Percentiles rank a stretch among this genome's conserved stretches.
phyloP scores from a whole-genome alignment of 768 basidiomycete species.

The Boletus barrowsii region DNA sequence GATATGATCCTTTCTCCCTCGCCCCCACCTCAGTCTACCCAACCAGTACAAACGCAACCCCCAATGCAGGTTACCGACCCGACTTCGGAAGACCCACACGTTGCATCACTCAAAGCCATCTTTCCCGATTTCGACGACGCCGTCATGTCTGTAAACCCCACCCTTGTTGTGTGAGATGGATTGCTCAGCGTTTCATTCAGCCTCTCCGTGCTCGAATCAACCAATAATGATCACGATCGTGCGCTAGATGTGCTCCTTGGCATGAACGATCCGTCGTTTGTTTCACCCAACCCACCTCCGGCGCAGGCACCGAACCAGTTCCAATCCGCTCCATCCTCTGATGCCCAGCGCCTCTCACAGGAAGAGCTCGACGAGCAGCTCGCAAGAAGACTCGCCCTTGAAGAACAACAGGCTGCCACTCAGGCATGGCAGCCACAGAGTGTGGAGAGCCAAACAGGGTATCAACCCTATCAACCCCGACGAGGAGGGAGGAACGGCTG shows the following conservation, averaged over 20 bases:
- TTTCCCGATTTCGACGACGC: conserved; percentile 79
- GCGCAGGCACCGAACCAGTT: neutral
- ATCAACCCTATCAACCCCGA: conserved; percentile 27
- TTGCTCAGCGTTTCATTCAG: conserved; percentile 32
- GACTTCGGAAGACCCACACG: conserved; percentile 39
- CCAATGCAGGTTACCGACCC: neutral
- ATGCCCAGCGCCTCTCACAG: conserved; percentile 38
- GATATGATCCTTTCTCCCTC: conserved; percentile 21
- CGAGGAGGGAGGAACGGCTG: conserved; percentile 8
- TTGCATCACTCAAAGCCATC: conserved; percentile 58
- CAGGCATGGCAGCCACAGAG: conserved; percentile 19
- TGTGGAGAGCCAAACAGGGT: conserved; percentile 6
- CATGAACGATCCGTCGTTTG: conserved; percentile 83
- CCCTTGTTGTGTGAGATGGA: neutral
- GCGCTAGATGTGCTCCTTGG: conserved; percentile 76
- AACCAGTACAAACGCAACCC: neutral
- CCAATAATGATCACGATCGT: conserved; percentile 64
- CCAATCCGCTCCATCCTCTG: conserved; percentile 24
- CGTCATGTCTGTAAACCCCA: conserved; percentile 51
- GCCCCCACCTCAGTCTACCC: conserved; percentile 8
- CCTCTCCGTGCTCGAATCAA: conserved; percentile 69
- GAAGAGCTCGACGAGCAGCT: conserved; percentile 78
- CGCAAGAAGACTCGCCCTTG: conserved; percentile 66
- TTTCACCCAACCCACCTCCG: conserved; percentile 30
- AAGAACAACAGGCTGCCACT: conserved; percentile 43